phyloP scores from a whole-genome alignment of 148 eudicot species.

The Bassia scoparia region DNA sequence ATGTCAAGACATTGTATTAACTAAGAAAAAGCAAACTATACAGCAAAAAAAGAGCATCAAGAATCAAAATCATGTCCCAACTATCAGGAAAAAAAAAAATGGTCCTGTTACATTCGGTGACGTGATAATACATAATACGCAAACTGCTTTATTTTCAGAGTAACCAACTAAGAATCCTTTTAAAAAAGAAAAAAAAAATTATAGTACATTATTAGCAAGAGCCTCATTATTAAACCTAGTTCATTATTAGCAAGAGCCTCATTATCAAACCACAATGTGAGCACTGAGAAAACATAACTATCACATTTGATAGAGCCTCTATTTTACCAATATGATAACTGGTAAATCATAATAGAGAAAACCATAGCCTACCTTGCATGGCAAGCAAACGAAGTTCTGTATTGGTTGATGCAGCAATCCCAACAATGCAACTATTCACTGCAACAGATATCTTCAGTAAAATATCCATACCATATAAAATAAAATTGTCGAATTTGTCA shows the following conservation, averaged over 20 bases:
- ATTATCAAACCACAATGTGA: background rate
- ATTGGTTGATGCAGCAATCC: constrained; percentile 45
- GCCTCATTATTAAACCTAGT: no score
- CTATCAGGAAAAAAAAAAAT: background rate
- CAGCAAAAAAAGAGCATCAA: background rate
- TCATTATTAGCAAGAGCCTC: background rate
- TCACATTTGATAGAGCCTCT: background rate
- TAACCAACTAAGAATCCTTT: background rate
- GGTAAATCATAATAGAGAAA: constrained; percentile 1
- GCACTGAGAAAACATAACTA: background rate
- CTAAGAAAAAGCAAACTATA: background rate
- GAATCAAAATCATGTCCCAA: background rate
- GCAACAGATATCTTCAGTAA: constrained; percentile 22
- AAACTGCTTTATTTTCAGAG: background rate
- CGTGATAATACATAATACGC: background rate
- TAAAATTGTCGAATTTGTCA: background rate
- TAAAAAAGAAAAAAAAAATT: no score
- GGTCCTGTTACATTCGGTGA: no score
- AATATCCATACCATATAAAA: background rate
- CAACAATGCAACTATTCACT: constrained; percentile 31
- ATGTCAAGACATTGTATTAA: background rate
- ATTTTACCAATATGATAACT: background rate
- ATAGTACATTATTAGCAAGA: no score
- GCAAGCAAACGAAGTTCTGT: constrained; percentile 69
- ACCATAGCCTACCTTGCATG: constrained; percentile 52